Evolutionary conservation across 495 filamentous ascomycete species (phyloP).

Genomic region (Aspergillus panamensis): DNA sequence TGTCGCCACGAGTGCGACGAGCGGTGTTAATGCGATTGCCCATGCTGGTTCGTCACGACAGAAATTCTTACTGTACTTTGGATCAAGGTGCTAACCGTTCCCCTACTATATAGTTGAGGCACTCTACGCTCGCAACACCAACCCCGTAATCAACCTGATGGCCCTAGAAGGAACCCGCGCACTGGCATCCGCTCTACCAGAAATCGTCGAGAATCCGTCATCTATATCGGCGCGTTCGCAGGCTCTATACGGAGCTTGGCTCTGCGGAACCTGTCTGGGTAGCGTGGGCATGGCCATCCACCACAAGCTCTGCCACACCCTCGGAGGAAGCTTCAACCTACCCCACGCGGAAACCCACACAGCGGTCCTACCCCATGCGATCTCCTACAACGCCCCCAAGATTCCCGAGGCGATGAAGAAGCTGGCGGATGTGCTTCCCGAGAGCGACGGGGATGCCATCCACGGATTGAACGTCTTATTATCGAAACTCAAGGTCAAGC

Average conservation of each 20-base stretch:
- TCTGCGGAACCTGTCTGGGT: slow-evolving; percentile 61
- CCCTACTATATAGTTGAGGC: slow-evolving; percentile 50
- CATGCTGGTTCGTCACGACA: slow-evolving; percentile 48
- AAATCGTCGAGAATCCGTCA: slow-evolving; percentile 49
- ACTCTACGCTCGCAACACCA: slow-evolving; percentile 60
- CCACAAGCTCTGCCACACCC: slow-evolving; percentile 67
- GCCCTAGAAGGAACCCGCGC: slow-evolving; percentile 54
- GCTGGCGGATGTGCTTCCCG: slow-evolving; percentile 55
- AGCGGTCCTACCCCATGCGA: slow-evolving; percentile 62
- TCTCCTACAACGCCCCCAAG: slow-evolving; percentile 64
- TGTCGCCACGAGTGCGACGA: slow-evolving; percentile 54
- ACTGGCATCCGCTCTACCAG: slow-evolving; percentile 54
- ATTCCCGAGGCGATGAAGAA: slow-evolving; percentile 58
- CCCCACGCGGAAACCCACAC: slow-evolving; percentile 70
- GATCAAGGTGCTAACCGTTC: background rate
- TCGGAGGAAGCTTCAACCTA: slow-evolving; percentile 66
- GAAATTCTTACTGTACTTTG: background rate
- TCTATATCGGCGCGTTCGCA: slow-evolving; percentile 49
- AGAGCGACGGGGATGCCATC: slow-evolving; percentile 56
- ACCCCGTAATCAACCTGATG: slow-evolving; percentile 57
- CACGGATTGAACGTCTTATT: slow-evolving; percentile 60
- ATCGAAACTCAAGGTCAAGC: slow-evolving; percentile 54
- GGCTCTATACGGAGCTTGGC: slow-evolving; percentile 65
- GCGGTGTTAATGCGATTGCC: slow-evolving; percentile 68
- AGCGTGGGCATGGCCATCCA: slow-evolving; percentile 68